Percentiles rank a stretch among this genome's conserved stretches.
Conservation (phyloP, 306 rosid species). For the Betula pendula region DNA sequence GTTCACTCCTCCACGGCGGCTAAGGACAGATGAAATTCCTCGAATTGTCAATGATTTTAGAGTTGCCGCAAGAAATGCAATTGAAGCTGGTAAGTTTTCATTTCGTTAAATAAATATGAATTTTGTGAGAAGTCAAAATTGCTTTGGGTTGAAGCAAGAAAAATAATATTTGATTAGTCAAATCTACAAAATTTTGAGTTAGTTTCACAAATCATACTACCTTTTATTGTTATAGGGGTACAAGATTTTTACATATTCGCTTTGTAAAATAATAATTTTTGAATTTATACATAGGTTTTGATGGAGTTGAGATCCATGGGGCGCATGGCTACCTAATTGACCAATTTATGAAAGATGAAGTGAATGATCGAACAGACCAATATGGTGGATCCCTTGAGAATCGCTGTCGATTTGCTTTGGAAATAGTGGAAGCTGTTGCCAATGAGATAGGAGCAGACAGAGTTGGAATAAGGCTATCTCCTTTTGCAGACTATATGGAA, state of each 20-base stretch:
- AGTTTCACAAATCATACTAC: too few species aligned
- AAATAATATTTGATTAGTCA: too few species aligned
- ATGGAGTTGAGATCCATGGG: constrained; percentile 46
- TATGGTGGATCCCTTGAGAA: constrained; percentile 46
- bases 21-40: constrained; percentile 53
- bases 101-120: too few species aligned
- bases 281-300: constrained; percentile 29
- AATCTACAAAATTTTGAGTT: too few species aligned
- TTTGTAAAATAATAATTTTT: not conserved
- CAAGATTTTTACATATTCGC: not conserved
- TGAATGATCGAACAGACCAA: constrained; percentile 39
- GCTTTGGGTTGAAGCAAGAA: too few species aligned
- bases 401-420: constrained; percentile 35
- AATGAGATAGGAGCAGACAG: constrained; percentile 36
- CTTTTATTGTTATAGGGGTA: too few species aligned
- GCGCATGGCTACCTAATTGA: constrained; percentile 45
- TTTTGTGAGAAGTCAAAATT: too few species aligned
- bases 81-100: constrained; percentile 20
- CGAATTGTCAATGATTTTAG: constrained; percentile 38
- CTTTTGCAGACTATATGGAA: constrained; percentile 32
- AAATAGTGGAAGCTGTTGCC: constrained; percentile 30
- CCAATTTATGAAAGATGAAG: constrained; percentile 38
- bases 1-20: constrained; percentile 54
- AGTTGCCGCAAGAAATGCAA: constrained; percentile 50
- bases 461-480: constrained; percentile 39